Conservation (phyloP, 305 asterid genomes). For the Rubia peregrina region DNA sequence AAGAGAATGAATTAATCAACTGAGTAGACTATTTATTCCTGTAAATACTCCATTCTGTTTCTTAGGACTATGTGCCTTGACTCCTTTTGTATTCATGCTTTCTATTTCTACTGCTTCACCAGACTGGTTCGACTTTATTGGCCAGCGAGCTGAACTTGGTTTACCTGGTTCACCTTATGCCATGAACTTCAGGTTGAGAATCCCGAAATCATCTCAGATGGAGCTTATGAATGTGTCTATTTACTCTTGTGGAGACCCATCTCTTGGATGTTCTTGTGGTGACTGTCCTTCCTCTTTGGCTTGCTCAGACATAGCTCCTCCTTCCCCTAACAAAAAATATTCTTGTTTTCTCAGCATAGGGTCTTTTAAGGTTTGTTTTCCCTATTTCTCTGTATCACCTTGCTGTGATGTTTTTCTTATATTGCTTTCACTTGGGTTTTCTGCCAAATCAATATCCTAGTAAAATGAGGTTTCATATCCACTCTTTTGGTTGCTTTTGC, state of each 20-base stretch:
- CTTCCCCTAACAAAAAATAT: slow-evolving; percentile 48
- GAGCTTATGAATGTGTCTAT: slow-evolving; percentile 74
- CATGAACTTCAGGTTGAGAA: slow-evolving; percentile 59
- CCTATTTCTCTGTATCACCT: background rate
- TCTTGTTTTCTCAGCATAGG: slow-evolving; percentile 88
- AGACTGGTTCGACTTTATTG: slow-evolving; percentile 93
- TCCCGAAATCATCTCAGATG: slow-evolving; percentile 75
- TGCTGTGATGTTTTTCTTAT: background rate
- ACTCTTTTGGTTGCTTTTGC: background rate
- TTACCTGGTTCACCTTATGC: slow-evolving; percentile 93
- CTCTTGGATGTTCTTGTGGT: slow-evolving; percentile 98
- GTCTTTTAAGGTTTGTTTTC: slow-evolving; percentile 49
- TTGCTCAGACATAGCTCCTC: slow-evolving; percentile 67
- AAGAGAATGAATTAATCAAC: background rate
- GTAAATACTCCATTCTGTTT: background rate
- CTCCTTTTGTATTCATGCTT: background rate
- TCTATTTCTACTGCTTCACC: slow-evolving; percentile 14
- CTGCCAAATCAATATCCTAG: background rate
- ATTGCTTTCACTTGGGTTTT: background rate
- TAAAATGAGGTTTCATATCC: background rate
- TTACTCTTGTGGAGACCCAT: slow-evolving; percentile 88
- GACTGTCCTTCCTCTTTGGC: slow-evolving; percentile 82
- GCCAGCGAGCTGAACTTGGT: slow-evolving; percentile 60
- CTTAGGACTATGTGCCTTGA: background rate
- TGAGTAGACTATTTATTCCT: background rate